Evolutionary conservation across 495 filamentous ascomycete species (phyloP).

Genomic region (Penicillium roqueforti): DNA sequence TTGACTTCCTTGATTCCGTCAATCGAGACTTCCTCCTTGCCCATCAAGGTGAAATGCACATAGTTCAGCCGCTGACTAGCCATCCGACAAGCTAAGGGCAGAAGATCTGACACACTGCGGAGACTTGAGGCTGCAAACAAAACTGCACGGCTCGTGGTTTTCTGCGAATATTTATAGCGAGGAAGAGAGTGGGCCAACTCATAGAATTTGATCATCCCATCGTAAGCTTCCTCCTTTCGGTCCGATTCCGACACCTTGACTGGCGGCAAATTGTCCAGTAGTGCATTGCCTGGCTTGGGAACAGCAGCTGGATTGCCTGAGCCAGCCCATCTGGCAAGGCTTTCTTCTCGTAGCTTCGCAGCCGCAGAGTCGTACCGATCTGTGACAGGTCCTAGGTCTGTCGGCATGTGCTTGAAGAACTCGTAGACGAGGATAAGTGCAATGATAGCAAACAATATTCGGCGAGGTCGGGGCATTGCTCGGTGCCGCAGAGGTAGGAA

Average conservation of each 20-base stretch:
- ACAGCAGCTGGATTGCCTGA: conserved; percentile 8
- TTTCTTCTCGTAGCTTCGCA: conserved; percentile 22
- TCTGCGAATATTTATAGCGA: conserved; percentile 27
- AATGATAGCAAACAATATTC: conserved; percentile 40
- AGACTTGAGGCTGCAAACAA: conserved; percentile 51
- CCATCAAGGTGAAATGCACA: conserved; percentile 54
- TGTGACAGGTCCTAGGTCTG: conserved; percentile 32
- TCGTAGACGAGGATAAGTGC: conserved; percentile 43
- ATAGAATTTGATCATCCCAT: conserved; percentile 55
- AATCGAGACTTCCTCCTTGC: conserved; percentile 50
- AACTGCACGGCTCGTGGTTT: conserved; percentile 34
- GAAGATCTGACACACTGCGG: conserved; percentile 46
- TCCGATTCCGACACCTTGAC: conserved; percentile 19
- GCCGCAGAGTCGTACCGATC: conserved; percentile 29
- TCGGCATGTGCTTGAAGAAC: conserved; percentile 55
- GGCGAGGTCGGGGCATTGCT: conserved; percentile 39
- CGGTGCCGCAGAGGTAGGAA: conserved; percentile 28
- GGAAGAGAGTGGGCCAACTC: conserved; percentile 49
- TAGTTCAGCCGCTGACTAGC: conserved; percentile 38
- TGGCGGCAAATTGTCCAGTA: conserved; percentile 16
- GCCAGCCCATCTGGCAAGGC: neutral
- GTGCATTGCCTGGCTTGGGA: conserved; percentile 12
- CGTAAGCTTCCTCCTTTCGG: conserved; percentile 35
- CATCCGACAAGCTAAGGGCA: conserved; percentile 56
- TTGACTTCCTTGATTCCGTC: conserved; percentile 49